Evolutionary conservation across 2,329 filamentous ascomycete species (phyloP).

Genomic region (Colletotrichum kahawae): DNA sequence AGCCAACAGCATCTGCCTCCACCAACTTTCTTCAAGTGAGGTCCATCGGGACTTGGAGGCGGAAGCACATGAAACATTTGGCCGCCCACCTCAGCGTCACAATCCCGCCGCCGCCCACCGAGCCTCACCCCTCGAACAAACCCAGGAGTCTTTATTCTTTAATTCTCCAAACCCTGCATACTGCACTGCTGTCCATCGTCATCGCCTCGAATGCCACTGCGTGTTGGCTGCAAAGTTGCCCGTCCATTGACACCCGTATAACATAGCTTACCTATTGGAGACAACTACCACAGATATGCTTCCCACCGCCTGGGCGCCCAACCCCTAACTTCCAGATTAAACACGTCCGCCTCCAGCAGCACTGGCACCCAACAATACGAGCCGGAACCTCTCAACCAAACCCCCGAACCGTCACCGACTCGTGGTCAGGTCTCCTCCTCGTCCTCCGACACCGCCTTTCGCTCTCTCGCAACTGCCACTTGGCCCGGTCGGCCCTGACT

Average conservation of each 20-base stretch:
- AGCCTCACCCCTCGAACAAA: not conserved
- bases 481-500: conserved; percentile 5
- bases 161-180: not conserved
- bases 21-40: conserved; percentile 2
- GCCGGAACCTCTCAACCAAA: not conserved
- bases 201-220: not conserved
- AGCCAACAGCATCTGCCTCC: not conserved
- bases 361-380: not conserved
- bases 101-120: not conserved
- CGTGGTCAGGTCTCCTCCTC: not conserved
- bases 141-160: not conserved
- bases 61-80: conserved; percentile 18
- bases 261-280: not conserved
- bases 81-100: conserved; percentile 2
- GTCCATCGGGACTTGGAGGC: not conserved
- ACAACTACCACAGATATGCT: not conserved
- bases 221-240: not conserved
- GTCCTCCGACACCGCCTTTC: conserved; percentile 15
- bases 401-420: not conserved
- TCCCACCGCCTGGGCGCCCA: conserved; percentile 4
- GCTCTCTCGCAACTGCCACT: not conserved
- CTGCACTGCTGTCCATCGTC: not conserved
- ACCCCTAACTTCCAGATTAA: not conserved
- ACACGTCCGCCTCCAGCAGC: not conserved
- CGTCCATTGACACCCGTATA: not conserved